These are phyloP conservation scores for Apophysomyces ossiformis DNA, from an alignment of 371 early-diverging fungal species.

Conservation along the genomic window DNA sequence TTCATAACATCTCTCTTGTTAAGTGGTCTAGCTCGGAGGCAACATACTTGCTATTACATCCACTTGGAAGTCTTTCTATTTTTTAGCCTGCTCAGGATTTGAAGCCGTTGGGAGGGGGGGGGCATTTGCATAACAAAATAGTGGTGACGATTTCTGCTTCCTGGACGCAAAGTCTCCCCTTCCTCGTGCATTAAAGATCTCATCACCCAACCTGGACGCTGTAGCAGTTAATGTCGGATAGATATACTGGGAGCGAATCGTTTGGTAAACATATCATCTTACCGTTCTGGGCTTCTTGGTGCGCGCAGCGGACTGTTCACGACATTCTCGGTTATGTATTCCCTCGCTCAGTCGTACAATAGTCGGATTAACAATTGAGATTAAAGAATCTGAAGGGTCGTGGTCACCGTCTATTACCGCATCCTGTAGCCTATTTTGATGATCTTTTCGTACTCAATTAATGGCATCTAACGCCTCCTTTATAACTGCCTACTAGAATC, in stretches of 20 bases:
- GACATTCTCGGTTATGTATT: background rate
- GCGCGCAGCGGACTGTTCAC: background rate
- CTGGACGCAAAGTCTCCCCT: too few relatives aligned
- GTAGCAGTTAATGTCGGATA: background rate
- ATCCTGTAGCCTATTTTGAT: background rate
- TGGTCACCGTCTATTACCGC: background rate
- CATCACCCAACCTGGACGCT: background rate
- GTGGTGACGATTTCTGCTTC: too few relatives aligned
- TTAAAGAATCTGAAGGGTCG: background rate
- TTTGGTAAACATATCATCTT: background rate
- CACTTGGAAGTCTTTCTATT: too few relatives aligned
- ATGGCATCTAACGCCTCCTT: background rate
- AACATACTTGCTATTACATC: too few relatives aligned
- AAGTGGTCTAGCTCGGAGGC: too few relatives aligned
- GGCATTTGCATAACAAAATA: too few relatives aligned
- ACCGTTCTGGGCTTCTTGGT: conserved; percentile 3
- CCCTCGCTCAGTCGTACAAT: conserved; percentile 3
- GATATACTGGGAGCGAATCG: background rate
- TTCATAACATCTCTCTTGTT: too few relatives aligned
- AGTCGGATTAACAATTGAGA: background rate
- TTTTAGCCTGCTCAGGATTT: too few relatives aligned
- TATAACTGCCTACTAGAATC: background rate
- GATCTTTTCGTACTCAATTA: background rate
- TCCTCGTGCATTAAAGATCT: too few relatives aligned
- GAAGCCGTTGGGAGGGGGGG: too few relatives aligned